Evolutionary conservation across 2,329 filamentous ascomycete genomes (phyloP), one percentile per base, ranked within the genome.

Genomic region (Periconia digitata): DNA sequence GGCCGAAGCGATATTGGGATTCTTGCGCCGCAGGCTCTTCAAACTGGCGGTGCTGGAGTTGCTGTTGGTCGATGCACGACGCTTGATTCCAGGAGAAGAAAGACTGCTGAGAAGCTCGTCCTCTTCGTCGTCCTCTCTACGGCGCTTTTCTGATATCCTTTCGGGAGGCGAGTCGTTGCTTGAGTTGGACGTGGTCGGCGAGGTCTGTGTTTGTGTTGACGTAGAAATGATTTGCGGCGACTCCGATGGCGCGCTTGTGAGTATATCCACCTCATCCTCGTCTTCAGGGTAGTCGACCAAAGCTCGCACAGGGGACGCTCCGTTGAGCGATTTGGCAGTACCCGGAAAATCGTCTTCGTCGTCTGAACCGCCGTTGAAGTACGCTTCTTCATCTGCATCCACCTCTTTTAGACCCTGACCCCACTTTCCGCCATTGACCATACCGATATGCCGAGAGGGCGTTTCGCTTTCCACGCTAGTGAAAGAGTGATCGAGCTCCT

Each of bases 221-320:
- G 56, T 50, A 15, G 61, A 46, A 17, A 56, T 44, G 13, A 66
- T 63, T 36, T 69, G 60, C 29, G 64, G 49, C 41, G 58, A 60
- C 34, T 61, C 68, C 50, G 61, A 50, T 51, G 56, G 73, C 54
- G 50, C 66, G 53, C 62, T 78, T 58, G 60, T 51, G 23, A 78
- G 67, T 47, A 85, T 79, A 37, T 81, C 75, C 62, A 86, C 85
- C 70, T 87, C 85, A 8, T 81, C 84, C n/a, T 96, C 92, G 58
- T 96, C 92, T 32, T 95, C 95, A 0, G 86, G 84, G 66, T 99
- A 99, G 68, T 96, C 90, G 27, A 99, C 94, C 18, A 97, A 76
- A 1, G 88, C 88, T 43, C 81, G 72, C 8, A 81, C 72, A 1
- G 85, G 78, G 17, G 84, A 82, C 13, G 80, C 79, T 20, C 85